Base-by-base conservation (phyloP, 805 yeast genomes). In the Candida sithepensis region DNA sequence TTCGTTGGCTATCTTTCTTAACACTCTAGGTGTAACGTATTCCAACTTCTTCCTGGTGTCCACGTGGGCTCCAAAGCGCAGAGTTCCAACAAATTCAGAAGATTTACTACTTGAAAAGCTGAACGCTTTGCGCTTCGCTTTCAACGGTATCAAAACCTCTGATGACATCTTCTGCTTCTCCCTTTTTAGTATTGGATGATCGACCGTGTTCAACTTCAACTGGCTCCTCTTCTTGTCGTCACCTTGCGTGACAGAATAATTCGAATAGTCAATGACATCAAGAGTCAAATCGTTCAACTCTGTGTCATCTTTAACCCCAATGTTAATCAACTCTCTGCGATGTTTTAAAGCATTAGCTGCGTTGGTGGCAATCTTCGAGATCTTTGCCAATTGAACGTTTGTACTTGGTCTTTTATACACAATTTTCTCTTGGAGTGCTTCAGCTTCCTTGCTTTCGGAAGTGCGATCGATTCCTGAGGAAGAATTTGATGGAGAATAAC, bases 301-400 rank as follows among this genome's bases (percentile, higher is more conserved):
- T 4, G 38, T 22, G 23, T 41, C 43, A 43, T 57, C 57, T 2
- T 43, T 39, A n/a, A 59, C 55, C 13, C 64, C 64, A 20, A 57
- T 48, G 2, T 44, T 30, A 43, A 41, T 41, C 26, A 59, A 38
- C 38, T 55, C 39, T 34, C 46, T 44, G 13, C 57, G 49, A 7
- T 53, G 47, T 2, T 39, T 47, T n/a, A 59, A 44, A 30, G 49
- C 52, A 3, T 38, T 45, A 1, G 49, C 47, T 3, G 50, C 45
- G 5, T 56, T 53, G 8, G 45, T 22, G 6, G 60, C 53, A 2
- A 47, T 19, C 23, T 47, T 55, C 20, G 54, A 47, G 2, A 59
- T 42, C 12, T 47, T 47, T 8, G 43, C 46, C 13, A 59, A 26
- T 46, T 59, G 64, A 2, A 26, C 22, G 4, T 37, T 32, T 3